Evolutionary conservation across 805 yeast genomes (phyloP).

Genomic region (Yamadazyma sp.): DNA sequence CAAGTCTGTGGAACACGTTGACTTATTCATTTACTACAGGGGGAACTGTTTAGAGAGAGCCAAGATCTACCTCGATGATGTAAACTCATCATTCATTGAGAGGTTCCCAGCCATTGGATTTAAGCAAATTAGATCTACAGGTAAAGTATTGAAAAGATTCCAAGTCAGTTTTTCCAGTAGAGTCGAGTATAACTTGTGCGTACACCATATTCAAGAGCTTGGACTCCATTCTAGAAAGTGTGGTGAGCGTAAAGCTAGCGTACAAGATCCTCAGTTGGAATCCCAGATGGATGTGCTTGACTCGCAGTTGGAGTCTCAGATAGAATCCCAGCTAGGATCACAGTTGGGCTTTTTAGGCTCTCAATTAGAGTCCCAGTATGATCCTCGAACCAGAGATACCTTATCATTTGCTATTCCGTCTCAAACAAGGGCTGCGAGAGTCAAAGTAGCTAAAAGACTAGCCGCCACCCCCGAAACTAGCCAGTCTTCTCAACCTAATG

Average conservation of each 20-base stretch:
- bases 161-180: slow-evolving; percentile 25
- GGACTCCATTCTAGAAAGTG: neutral
- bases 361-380: slow-evolving; percentile 2
- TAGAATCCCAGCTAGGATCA: neutral
- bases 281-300: neutral
- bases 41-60: slow-evolving; percentile 15
- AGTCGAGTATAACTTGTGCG: slow-evolving; percentile 9
- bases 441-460: no score
- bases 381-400: no score
- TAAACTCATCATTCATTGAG: slow-evolving; percentile 19
- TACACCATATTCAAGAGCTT: slow-evolving; percentile 4
- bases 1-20: slow-evolving; percentile 9
- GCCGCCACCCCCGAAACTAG: no score
- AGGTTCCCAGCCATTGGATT: slow-evolving; percentile 30
- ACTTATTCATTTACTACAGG: slow-evolving; percentile 12
- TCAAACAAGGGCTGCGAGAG: no score
- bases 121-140: slow-evolving; percentile 22
- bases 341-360: neutral
- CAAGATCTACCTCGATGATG: neutral
- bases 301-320: neutral
- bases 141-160: slow-evolving; percentile 24
- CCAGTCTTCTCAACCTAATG: neutral
- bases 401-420: no score
- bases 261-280: neutral
- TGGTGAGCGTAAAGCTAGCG: neutral